phyloP scores from a whole-genome alignment of 2,329 filamentous ascomycete species.

The Penicillium sp. region DNA sequence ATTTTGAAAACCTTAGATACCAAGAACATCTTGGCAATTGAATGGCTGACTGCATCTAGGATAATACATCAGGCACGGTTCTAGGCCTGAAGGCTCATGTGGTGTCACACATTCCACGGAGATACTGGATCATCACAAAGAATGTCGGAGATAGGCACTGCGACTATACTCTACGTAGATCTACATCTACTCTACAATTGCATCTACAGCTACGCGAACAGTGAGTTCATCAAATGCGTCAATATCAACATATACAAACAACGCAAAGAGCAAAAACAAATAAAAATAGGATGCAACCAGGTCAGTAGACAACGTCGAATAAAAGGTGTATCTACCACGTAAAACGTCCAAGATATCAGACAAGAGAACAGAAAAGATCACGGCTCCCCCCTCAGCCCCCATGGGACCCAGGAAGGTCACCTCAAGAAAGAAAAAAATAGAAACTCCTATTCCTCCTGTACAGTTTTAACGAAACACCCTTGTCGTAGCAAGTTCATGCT shows the following conservation, averaged over 20 bases:
- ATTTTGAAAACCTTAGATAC: no score
- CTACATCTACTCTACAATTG: background rate
- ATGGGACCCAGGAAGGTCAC: background rate
- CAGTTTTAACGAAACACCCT: constrained; percentile 18
- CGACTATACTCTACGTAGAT: no score
- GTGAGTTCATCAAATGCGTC: constrained; percentile 19
- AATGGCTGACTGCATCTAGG: background rate
- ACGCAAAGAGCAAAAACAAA: constrained; percentile 16
- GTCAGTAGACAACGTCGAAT: constrained; percentile 31
- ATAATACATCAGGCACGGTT: background rate
- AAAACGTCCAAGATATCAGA: constrained; percentile 23
- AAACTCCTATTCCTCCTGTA: constrained; percentile 27
- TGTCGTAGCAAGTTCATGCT: constrained; percentile 3
- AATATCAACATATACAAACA: constrained; percentile 26
- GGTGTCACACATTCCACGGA: background rate
- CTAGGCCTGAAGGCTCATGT: background rate
- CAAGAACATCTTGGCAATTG: background rate
- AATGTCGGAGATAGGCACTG: background rate
- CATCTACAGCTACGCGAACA: background rate
- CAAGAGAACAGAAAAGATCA: constrained; percentile 21
- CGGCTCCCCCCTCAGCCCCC: no score
- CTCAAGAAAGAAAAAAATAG: constrained; percentile 8
- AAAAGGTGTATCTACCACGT: constrained; percentile 31
- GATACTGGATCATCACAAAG: background rate
- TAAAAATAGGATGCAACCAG: constrained; percentile 24